Conservation (phyloP, 352 stramenopile species). For the Pythium sp. region DNA sequence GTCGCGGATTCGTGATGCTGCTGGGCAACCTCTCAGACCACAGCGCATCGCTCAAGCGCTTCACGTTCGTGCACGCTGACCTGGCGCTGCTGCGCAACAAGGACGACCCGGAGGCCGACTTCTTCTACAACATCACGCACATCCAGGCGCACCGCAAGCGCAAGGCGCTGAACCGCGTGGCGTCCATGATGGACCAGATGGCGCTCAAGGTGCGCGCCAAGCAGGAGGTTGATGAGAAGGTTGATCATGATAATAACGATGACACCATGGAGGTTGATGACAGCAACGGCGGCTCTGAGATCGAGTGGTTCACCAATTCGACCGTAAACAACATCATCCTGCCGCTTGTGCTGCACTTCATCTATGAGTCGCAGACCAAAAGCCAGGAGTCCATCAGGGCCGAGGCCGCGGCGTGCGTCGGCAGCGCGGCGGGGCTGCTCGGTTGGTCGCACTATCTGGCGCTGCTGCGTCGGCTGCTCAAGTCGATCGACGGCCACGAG, state of each 20-base stretch:
- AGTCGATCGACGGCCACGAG: slow-evolving; percentile 88
- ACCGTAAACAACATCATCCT: slow-evolving; percentile 93
- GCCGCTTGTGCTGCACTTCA: slow-evolving; percentile 94
- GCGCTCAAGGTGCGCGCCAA: slow-evolving; percentile 28
- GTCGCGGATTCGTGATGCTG: slow-evolving; percentile 84
- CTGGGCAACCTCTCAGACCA: slow-evolving; percentile 69
- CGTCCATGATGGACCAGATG: slow-evolving; percentile 84
- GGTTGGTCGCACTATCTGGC: slow-evolving; percentile 97
- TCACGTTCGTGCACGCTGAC: slow-evolving; percentile 68
- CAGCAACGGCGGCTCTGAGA: neutral
- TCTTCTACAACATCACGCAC: slow-evolving; percentile 99
- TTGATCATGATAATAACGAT: slow-evolving; percentile 12
- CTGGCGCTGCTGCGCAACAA: slow-evolving; percentile 66
- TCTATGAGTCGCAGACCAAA: slow-evolving; percentile 94
- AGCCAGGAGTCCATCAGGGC: slow-evolving; percentile 90
- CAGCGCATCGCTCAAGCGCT: slow-evolving; percentile 25
- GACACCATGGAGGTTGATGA: slow-evolving; percentile 19
- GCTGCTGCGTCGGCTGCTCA: slow-evolving; percentile 90
- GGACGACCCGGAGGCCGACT: slow-evolving; percentile 94
- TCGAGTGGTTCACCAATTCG: slow-evolving; percentile 73
- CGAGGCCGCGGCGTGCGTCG: slow-evolving; percentile 93
- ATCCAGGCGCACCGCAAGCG: slow-evolving; percentile 96
- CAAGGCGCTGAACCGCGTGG: slow-evolving; percentile 89
- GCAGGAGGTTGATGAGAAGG: slow-evolving; percentile 1
- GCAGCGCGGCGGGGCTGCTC: slow-evolving; percentile 88